A percentile compares a stretch with the other conserved stretches of the same genome.
These are phyloP conservation scores for Deuterostichococcus epilithicus DNA, from an alignment of 139 green algal genomes.

Conservation along the genomic window DNA sequence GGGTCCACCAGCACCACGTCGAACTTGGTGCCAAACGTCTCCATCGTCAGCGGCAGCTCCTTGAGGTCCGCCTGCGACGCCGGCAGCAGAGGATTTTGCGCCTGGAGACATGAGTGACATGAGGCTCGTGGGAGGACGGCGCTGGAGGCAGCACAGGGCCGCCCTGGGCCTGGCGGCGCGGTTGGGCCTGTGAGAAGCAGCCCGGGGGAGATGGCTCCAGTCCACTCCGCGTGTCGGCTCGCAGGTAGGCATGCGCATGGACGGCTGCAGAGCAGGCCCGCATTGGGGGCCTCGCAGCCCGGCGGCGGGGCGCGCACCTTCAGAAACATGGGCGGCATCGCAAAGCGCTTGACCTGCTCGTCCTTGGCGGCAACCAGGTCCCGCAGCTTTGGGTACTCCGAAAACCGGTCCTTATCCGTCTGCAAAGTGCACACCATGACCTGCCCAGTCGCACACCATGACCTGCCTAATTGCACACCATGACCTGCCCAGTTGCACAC, in stretches of 20 bases:
- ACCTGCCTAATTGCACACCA: neutral
- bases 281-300: too few species aligned
- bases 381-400: conserved; percentile 81
- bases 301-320: conserved; percentile 7
- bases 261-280: too few species aligned
- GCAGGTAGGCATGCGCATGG: too few species aligned
- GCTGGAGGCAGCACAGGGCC: too few species aligned
- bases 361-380: conserved; percentile 65
- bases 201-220: too few species aligned
- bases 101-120: too few species aligned
- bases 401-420: conserved; percentile 49
- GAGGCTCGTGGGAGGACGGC: too few species aligned
- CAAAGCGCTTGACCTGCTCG: conserved; percentile 32
- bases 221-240: too few species aligned
- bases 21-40: conserved; percentile 74
- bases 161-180: too few species aligned
- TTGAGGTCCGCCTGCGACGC: conserved; percentile 60
- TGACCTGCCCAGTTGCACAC: too few species aligned
- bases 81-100: conserved; percentile 29
- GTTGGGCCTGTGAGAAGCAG: too few species aligned
- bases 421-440: neutral
- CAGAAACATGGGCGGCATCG: conserved; percentile 52
- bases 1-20: conserved; percentile 83
- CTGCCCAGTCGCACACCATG: neutral
- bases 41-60: conserved; percentile 34